Conservation (phyloP, 306 rosid species). For the Vigna unguiculata region DNA sequence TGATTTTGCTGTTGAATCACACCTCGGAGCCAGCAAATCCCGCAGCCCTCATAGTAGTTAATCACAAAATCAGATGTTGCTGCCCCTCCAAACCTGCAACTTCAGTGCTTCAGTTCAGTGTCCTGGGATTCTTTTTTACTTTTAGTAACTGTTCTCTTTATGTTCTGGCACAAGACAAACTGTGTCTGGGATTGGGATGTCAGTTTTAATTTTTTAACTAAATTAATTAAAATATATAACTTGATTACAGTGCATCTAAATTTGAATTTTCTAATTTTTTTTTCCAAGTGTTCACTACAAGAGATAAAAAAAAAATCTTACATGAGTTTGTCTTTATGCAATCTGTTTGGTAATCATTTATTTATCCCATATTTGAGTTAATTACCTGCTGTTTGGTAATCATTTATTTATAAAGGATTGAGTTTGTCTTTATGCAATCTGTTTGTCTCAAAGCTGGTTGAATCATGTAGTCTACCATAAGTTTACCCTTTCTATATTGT, state of each 20-base stretch:
- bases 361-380: no score
- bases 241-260: no score
- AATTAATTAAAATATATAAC: no score
- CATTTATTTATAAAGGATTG: neutral
- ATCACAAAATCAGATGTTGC: neutral
- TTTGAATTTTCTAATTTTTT: no score
- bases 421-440: constrained; percentile 1
- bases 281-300: no score
- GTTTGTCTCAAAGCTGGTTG: constrained; percentile 10
- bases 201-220: neutral
- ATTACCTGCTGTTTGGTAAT: no score
- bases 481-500: constrained; percentile 13
- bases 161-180: no score
- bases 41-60: neutral
- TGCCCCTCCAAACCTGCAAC: neutral
- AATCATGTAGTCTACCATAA: constrained; percentile 27
- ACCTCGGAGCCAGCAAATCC: neutral
- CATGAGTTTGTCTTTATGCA: neutral
- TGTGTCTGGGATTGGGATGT: neutral
- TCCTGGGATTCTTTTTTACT: neutral
- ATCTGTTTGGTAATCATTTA: no score
- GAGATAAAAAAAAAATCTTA: no score
- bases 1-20: neutral
- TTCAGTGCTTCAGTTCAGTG: neutral
- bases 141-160: no score